Evolutionary conservation across 2,329 filamentous ascomycete genomes (phyloP).

Genomic region (Aureobasidium uvarum): DNA sequence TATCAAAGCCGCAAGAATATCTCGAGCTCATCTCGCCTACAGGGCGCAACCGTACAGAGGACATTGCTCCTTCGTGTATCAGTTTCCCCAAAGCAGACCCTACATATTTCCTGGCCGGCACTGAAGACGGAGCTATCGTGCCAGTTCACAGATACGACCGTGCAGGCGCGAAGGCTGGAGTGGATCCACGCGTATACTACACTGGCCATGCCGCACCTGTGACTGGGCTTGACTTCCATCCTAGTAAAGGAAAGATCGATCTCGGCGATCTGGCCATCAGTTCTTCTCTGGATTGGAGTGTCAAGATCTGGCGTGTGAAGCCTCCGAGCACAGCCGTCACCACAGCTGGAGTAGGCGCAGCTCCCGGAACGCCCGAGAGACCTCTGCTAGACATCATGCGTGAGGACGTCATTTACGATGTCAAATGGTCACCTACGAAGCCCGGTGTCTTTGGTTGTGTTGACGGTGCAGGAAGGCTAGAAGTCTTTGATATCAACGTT

Average conservation of each 20-base stretch:
- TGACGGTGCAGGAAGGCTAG: constrained; percentile 86
- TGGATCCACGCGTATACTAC: constrained; percentile 86
- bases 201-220: constrained; percentile 88
- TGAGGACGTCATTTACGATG: constrained; percentile 96
- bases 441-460: constrained; percentile 93
- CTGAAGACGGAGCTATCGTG: constrained; percentile 94
- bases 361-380: constrained; percentile 53
- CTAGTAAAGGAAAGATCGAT: constrained; percentile 85
- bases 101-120: constrained; percentile 95
- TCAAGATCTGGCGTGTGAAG: constrained; percentile 94
- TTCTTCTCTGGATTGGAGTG: constrained; percentile 93
- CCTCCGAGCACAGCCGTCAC: constrained; percentile 53
- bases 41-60: constrained; percentile 68
- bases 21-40: constrained; percentile 85
- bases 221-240: constrained; percentile 95
- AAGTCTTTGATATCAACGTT: constrained; percentile 91
- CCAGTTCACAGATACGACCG: constrained; percentile 97
- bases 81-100: constrained; percentile 93
- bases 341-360: constrained; percentile 22
- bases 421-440: constrained; percentile 89
- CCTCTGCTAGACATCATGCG: constrained; percentile 87
- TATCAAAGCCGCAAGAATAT: constrained; percentile 92
- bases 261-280: constrained; percentile 90
- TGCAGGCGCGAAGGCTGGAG: constrained; percentile 92
- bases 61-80: constrained; percentile 90